Evolutionary conservation across 306 rosid species (phyloP).

Genomic region (Glycine soja): DNA sequence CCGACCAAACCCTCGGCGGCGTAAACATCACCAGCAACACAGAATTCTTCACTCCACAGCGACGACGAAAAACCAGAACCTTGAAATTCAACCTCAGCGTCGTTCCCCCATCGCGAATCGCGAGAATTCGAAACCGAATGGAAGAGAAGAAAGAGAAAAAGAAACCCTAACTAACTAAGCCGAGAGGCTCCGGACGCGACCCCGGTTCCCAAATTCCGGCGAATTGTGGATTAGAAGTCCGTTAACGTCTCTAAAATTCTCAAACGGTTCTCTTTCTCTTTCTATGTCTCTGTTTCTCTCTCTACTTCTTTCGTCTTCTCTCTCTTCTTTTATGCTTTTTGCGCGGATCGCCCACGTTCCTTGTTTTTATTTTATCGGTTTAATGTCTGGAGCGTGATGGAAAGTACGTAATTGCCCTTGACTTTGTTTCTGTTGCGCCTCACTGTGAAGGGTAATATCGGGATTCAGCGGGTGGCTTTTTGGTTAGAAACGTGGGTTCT

Average conservation of each 20-base stretch:
- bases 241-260: constrained; percentile 73
- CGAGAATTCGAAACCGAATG: neutral
- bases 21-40: constrained; percentile 60
- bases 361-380: constrained; percentile 43
- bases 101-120: constrained; percentile 7
- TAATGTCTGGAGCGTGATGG: neutral
- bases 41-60: constrained; percentile 17
- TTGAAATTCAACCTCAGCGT: constrained; percentile 41
- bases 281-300: neutral
- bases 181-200: constrained; percentile 70
- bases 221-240: constrained; percentile 80
- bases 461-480: neutral
- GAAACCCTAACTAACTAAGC: constrained; percentile 44
- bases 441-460: constrained; percentile 21
- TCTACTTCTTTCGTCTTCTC: constrained; percentile 24
- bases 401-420: constrained; percentile 49
- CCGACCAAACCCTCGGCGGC: constrained; percentile 77
- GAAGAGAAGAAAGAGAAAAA: neutral
- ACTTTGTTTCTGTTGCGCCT: rapidly evolving
- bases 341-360: constrained; percentile 65
- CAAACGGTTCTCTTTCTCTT: constrained; percentile 53
- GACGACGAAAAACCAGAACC: constrained; percentile 41
- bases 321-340: constrained; percentile 48
- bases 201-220: constrained; percentile 82
- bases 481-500: constrained; percentile 60